Conservation (phyloP, 441 rosid genomes). For the Brassica balearica region DNA sequence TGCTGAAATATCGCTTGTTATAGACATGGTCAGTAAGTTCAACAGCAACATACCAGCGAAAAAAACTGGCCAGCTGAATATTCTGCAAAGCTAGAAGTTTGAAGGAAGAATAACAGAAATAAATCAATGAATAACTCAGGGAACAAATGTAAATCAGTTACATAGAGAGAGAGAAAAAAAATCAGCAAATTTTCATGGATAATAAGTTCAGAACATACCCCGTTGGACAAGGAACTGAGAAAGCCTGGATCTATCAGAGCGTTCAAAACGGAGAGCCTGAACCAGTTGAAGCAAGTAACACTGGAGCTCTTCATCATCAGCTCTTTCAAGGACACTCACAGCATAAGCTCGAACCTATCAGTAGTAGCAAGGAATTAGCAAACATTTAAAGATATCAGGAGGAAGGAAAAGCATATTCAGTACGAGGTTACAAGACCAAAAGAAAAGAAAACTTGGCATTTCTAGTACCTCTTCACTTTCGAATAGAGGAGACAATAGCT, state of each 20-base stretch:
- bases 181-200: conserved; percentile 14
- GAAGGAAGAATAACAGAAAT: conserved; percentile 44
- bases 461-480: conserved; percentile 93
- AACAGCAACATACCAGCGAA: conserved; percentile 95
- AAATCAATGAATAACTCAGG: conserved; percentile 29
- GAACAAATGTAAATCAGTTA: conserved; percentile 17
- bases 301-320: conserved; percentile 98
- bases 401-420: conserved; percentile 19
- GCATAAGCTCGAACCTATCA: conserved; percentile 98
- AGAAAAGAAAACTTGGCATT: background rate
- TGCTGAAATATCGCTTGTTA: conserved; percentile 79
- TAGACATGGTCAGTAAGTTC: conserved; percentile 88
- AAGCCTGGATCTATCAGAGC: conserved; percentile 94
- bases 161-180: conserved; percentile 16
- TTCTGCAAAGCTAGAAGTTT: conserved; percentile 74
- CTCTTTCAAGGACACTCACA: conserved; percentile 96
- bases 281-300: conserved; percentile 98
- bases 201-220: conserved; percentile 61
- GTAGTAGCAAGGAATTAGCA: conserved; percentile 39
- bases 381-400: conserved; percentile 21
- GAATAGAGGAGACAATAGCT: conserved; percentile 93
- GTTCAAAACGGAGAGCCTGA: conserved; percentile 99
- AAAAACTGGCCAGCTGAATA: conserved; percentile 93
- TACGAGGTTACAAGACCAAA: conserved; percentile 14
- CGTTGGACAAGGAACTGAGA: conserved; percentile 93